Percentiles rank a stretch among this genome's conserved stretches.
Conservation (phyloP, 1,284 basidiomycete genomes). For the Trichosporon sp. region DNA sequence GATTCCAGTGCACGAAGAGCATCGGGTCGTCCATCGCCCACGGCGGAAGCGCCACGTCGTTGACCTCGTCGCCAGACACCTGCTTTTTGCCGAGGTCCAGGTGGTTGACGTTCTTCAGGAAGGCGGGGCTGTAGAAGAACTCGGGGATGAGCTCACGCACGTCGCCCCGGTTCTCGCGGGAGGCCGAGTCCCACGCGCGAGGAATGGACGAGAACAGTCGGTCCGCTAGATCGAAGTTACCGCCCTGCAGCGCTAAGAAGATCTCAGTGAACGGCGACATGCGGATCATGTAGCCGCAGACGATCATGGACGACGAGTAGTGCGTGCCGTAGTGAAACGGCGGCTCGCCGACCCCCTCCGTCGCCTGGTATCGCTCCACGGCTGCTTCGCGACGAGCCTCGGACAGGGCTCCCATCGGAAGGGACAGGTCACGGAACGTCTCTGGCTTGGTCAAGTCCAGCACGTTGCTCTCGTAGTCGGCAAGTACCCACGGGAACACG, state of each 20-base stretch:
- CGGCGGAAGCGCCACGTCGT: constrained; percentile 81
- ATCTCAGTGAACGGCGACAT: constrained; percentile 85
- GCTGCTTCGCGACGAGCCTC: constrained; percentile 68
- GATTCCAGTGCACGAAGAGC: constrained; percentile 75
- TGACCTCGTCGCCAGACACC: constrained; percentile 72
- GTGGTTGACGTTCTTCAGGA: constrained; percentile 56
- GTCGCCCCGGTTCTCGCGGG: constrained; percentile 80
- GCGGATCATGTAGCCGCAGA: constrained; percentile 89
- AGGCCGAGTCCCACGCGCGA: constrained; percentile 78
- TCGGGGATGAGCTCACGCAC: constrained; percentile 93
- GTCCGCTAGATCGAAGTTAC: constrained; percentile 95
- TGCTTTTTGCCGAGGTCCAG: constrained; percentile 82
- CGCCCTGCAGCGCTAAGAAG: constrained; percentile 70
- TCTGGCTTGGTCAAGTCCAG: constrained; percentile 65
- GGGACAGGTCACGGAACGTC: constrained; percentile 66
- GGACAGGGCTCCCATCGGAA: constrained; percentile 89
- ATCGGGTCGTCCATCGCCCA: constrained; percentile 85
- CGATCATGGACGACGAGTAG: constrained; percentile 94
- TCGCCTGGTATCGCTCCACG: constrained; percentile 66
- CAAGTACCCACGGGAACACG: constrained; percentile 80
- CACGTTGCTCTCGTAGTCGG: constrained; percentile 72
- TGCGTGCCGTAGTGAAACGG: constrained; percentile 92
- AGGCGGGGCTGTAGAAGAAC: constrained; percentile 62
- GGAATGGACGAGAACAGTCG: constrained; percentile 78
- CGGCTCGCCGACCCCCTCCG: constrained; percentile 73